Evolutionary conservation across 768 basidiomycete genomes (phyloP), one percentile per base, ranked within the genome.

Genomic region (Hysterangium stoloniferum): DNA sequence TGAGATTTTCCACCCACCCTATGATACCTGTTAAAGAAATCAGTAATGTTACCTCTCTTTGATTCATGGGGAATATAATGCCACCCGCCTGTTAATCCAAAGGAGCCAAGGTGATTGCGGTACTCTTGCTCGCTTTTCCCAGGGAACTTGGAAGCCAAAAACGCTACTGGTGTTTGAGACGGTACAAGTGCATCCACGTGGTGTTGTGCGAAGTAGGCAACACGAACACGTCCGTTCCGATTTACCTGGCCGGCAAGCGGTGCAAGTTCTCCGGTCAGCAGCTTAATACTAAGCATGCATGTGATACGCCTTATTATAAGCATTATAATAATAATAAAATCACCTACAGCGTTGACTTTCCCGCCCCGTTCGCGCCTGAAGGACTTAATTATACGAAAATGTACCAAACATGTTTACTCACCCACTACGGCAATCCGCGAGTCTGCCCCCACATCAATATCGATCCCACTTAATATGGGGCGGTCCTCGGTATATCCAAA

Each of bases 111-210:
- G 68, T 98, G 96, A n/a, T 69, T 66, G 54, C 96, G 78, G 64
- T 98, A 98, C 64, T 97, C 96, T 65, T 97, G 95, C 66, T 98
- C 96, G 5, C 78, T 90, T 67, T 84, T 86, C 0, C 96, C 95
- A 1, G 96, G 96, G 73, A 87, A 97, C 60, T 79, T 88, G 20
- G 82, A 80, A 12, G 91, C 90, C 27, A 99, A 71, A 71, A 96
- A 97, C 59, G 89, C 86, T 8, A 98, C 96, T 0, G 95, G 89
- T n/a, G 82, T 84, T 79, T 96, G 77, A 3, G 74, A 74, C 1
- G 91, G 82, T 35, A 80, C 76, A 50, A 99, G 77, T 19, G 86
- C 83, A 64, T 99, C 96, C 44, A 99, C 87, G 64, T 98, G 96
- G 63, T 96, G 90, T 58, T 91, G 88, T n/a, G 88, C 86, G 65